Conservation (phyloP, 2,329 filamentous ascomycete genomes). For the Ophiobolus disseminans region DNA sequence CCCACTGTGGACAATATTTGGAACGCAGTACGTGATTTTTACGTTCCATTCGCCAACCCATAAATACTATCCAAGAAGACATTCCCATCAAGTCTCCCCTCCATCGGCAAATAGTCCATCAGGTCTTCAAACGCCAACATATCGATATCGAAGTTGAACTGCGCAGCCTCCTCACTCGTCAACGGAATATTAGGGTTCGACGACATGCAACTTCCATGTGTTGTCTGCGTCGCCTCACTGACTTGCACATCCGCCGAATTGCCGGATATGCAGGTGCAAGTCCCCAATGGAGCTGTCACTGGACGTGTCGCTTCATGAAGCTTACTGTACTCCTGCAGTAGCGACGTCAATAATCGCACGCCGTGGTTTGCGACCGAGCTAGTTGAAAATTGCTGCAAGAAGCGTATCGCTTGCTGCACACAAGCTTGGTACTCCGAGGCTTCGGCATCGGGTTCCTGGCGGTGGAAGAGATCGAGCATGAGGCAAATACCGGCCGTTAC, state of each 20-base stretch:
- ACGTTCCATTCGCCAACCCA: background rate
- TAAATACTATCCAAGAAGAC: slow-evolving; percentile 29
- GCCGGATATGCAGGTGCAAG: slow-evolving; percentile 8
- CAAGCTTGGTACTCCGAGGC: slow-evolving; percentile 32
- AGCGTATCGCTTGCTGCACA: slow-evolving; percentile 42
- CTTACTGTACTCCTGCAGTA: slow-evolving; percentile 41
- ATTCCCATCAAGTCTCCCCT: slow-evolving; percentile 31
- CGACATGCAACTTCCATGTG: slow-evolving; percentile 1
- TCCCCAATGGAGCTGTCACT: slow-evolving; percentile 5
- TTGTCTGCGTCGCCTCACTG: slow-evolving; percentile 8
- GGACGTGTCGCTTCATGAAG: slow-evolving; percentile 19
- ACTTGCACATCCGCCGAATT: slow-evolving; percentile 18
- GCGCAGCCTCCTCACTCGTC: slow-evolving; percentile 18
- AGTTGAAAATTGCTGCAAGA: slow-evolving; percentile 43
- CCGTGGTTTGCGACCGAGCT: slow-evolving; percentile 52
- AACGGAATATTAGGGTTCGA: slow-evolving; percentile 8
- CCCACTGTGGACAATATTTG: too few species aligned
- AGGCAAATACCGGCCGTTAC: slow-evolving; percentile 41
- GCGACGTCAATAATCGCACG: slow-evolving; percentile 45
- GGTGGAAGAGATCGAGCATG: slow-evolving; percentile 38
- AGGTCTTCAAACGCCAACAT: slow-evolving; percentile 35
- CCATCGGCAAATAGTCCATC: slow-evolving; percentile 30
- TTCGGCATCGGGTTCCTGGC: slow-evolving; percentile 28
- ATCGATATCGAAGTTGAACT: slow-evolving; percentile 35
- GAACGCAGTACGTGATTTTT: too few species aligned